Evolutionary conservation across 495 filamentous ascomycete genomes (phyloP).

Genomic region (Thozetella sp.): DNA sequence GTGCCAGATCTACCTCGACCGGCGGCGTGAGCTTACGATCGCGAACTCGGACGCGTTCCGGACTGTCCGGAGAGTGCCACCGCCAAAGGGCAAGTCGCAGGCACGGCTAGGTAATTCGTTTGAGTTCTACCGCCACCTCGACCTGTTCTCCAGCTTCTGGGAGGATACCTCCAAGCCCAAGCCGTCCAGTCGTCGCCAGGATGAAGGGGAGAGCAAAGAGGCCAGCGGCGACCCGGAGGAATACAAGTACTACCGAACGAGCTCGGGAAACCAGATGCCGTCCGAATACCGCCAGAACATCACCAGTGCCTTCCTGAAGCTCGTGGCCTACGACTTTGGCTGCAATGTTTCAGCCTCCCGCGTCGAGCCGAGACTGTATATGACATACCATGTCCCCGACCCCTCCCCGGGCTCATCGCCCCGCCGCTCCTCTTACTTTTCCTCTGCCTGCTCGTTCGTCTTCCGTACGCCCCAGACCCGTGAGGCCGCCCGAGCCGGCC

Average conservation of each 20-base stretch:
- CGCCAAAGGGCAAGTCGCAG: constrained; percentile 43
- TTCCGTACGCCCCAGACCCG: constrained; percentile 71
- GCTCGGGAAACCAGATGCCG: constrained; percentile 73
- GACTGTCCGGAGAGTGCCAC: constrained; percentile 49
- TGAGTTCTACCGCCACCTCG: constrained; percentile 58
- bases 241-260: constrained; percentile 45
- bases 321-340: constrained; percentile 77
- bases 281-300: constrained; percentile 71
- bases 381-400: constrained; percentile 55
- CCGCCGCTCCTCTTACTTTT: constrained; percentile 49
- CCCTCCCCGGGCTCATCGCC: constrained; percentile 20
- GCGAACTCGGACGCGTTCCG: constrained; percentile 52
- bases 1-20: constrained; percentile 51
- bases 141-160: constrained; percentile 52
- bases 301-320: constrained; percentile 73
- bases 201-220: constrained; percentile 15
- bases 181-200: constrained; percentile 4
- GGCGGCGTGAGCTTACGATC: constrained; percentile 49
- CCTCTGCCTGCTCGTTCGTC: constrained; percentile 55
- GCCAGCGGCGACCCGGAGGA: constrained; percentile 24
- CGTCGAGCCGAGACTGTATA: constrained; percentile 60
- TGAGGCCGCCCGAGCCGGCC: constrained; percentile 68
- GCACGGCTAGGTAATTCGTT: constrained; percentile 56
- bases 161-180: constrained; percentile 47
- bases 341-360: constrained; percentile 69